Conservation (phyloP, 2,329 filamentous ascomycete genomes). For the Orbilia oligospora region DNA sequence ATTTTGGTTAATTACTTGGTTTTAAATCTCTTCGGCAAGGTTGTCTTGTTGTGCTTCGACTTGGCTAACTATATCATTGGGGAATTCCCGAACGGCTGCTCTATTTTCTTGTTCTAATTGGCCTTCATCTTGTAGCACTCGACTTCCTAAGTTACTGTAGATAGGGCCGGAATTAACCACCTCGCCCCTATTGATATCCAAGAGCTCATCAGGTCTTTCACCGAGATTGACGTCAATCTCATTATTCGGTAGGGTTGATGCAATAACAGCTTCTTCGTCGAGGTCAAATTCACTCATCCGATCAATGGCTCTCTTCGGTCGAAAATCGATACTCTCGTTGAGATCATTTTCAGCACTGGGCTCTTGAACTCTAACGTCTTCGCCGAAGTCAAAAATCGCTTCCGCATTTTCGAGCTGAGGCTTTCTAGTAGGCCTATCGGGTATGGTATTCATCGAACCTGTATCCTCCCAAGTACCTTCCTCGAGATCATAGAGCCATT, state of each 20-base stretch:
- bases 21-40: neutral
- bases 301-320: neutral
- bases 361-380: neutral
- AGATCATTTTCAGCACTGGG: neutral
- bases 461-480: neutral
- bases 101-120: neutral
- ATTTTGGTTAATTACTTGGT: too few species aligned
- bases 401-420: neutral
- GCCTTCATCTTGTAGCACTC: neutral
- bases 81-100: neutral
- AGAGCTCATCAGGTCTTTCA: neutral
- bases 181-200: neutral
- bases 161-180: neutral
- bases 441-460: neutral
- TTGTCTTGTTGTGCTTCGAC: neutral
- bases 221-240: neutral
- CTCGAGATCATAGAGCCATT: constrained; percentile 40
- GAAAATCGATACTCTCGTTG: neutral
- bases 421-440: neutral
- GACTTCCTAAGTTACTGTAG: neutral
- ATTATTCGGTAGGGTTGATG: neutral
- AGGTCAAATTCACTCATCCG: neutral
- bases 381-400: neutral
- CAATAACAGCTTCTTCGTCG: neutral
- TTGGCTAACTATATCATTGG: neutral